Base-by-base conservation (phyloP, 148 eudicot species). In the Limonium bicolor region DNA sequence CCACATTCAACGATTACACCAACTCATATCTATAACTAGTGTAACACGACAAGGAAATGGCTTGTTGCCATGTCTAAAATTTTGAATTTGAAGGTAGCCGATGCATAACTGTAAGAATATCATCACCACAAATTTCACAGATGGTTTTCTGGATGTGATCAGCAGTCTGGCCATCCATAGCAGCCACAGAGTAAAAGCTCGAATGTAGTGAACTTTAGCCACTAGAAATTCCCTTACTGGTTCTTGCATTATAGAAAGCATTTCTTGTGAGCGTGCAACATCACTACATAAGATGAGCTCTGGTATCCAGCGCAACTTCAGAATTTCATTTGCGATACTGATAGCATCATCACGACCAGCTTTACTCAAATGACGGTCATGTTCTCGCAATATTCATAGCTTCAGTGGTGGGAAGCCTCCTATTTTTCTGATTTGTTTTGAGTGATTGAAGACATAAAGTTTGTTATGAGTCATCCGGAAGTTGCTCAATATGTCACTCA, bases 141-240 rank as follows among this genome's bases (percentile, higher is more conserved):
- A 87, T 69, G 39, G 68, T 62, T 31, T 63, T 58, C 44, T 65
- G 94, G 55, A 87, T 85, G 65, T 87, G 96, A 34, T 73, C 80
- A 36, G 96, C 84, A 43, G 96, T 87, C 71, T 87, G 96, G 41
- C 96, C 94, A 65, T 87, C 96, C 94, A 78, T 76, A 49, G 96
- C 94, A 46, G 96, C 85, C 58, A 87, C 58, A 12, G 88, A 82
- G 49, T 87, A 87, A 61, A 87, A 87, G 71, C 96, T 87, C 48
- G 96, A 71, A 83, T 47, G 55, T 72, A 79, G 60, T 78, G 96
- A 25, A 76, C 70, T 61, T 75, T 78, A 21, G 96, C 82, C 59
- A 76, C 78, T 60, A 61, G 45, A 36, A 87, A 69, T 37, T 59
- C 80, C 41, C 32, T 62, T 43, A 76, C 82, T 53, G 65, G 56